These are phyloP conservation scores for Volvariella volvacea DNA, from an alignment of 1,284 basidiomycete species.

Conservation along the genomic window DNA sequence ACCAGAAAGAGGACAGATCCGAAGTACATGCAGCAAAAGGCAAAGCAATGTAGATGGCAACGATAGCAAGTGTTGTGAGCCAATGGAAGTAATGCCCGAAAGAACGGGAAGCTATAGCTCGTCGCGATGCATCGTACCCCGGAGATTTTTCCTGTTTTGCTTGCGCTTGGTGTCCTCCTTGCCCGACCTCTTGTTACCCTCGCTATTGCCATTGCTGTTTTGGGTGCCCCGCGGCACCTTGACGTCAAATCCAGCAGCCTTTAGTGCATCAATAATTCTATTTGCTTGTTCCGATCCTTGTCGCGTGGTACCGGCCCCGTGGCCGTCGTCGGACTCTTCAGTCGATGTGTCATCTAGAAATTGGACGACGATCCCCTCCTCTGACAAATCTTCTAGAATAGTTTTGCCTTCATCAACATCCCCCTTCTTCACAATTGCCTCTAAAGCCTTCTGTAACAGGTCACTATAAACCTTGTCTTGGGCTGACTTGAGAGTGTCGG, in stretches of 20 bases:
- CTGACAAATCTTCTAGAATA: background rate
- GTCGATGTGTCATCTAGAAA: constrained; percentile 37
- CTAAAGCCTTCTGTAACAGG: constrained; percentile 31
- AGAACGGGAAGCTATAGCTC: constrained; percentile 16
- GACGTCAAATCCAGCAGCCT: constrained; percentile 38
- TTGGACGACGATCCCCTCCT: constrained; percentile 46
- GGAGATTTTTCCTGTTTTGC: constrained; percentile 13
- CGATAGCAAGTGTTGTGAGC: background rate
- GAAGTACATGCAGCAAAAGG: too few species aligned
- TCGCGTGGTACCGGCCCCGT: constrained; percentile 27
- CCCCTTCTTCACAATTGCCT: constrained; percentile 28
- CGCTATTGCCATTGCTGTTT: constrained; percentile 12
- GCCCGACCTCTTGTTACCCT: constrained; percentile 11
- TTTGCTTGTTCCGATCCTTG: constrained; percentile 21
- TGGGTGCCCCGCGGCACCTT: constrained; percentile 19
- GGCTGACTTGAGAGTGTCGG: constrained; percentile 8
- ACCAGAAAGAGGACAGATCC: too few species aligned
- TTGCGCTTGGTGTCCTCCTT: constrained; percentile 13
- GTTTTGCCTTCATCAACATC: background rate
- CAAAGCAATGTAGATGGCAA: background rate
- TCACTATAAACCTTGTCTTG: constrained; percentile 22
- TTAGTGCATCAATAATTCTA: constrained; percentile 29
- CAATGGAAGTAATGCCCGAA: background rate
- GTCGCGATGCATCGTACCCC: constrained; percentile 15
- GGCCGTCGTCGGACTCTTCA: constrained; percentile 5